These are phyloP conservation scores for Plasmodium coatneyi DNA, from an alignment of 169 alveolate species.

Conservation along the genomic window DNA sequence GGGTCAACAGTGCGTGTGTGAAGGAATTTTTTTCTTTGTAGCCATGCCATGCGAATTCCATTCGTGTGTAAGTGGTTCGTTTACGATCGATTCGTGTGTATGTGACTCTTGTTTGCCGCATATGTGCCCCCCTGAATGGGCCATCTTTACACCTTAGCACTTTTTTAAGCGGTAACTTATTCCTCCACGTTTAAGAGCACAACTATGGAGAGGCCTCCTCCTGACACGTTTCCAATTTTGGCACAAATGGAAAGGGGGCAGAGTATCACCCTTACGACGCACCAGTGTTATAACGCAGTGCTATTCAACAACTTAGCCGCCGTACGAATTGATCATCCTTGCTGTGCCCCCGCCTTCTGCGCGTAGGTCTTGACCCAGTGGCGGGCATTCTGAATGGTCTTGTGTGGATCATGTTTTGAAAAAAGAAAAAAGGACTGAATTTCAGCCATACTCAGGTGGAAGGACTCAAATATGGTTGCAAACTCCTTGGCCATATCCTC, in stretches of 20 bases:
- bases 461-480: conserved; percentile 68
- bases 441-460: conserved; percentile 86
- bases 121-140: background rate
- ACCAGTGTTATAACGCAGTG: no score
- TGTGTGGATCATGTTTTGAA: conserved; percentile 76
- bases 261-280: background rate
- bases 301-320: background rate
- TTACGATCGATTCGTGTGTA: no score
- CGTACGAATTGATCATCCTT: background rate
- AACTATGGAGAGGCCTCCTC: background rate
- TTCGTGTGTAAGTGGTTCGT: background rate
- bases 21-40: no score
- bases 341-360: conserved; percentile 1
- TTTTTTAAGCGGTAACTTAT: background rate
- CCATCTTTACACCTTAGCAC: background rate
- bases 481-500: conserved; percentile 79
- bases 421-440: conserved; percentile 86
- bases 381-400: conserved; percentile 79
- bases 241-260: background rate
- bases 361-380: conserved; percentile 78
- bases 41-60: no score
- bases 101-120: background rate
- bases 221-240: background rate
- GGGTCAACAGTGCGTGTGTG: no score
- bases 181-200: background rate